Conservation (phyloP, 2,329 filamentous ascomycete genomes). For the Coniochaeta sp. region DNA sequence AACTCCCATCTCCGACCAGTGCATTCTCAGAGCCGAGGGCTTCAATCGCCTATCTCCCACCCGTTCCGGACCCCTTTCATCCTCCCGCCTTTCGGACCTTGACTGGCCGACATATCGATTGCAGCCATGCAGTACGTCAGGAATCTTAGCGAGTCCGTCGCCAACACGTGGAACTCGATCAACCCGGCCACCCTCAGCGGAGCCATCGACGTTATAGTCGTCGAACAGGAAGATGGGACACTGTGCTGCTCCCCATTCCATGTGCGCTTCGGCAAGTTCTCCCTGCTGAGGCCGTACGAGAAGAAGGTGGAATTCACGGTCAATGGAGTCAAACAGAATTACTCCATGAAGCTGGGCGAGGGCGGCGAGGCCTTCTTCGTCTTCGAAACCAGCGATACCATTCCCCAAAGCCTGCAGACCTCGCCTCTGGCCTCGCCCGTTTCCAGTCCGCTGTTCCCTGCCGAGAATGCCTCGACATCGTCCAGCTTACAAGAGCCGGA, state of each 20-base stretch:
- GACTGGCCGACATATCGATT: conserved; percentile 4
- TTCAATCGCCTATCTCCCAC: not conserved
- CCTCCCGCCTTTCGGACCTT: not conserved
- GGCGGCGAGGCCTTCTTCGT: conserved; percentile 98
- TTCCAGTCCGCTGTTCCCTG: conserved; percentile 66
- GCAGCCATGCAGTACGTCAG: conserved; percentile 98
- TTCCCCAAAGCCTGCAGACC: conserved; percentile 90
- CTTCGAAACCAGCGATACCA: conserved; percentile 87
- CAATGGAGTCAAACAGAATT: conserved; percentile 86
- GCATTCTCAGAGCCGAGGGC: not conserved
- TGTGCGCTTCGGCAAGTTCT: conserved; percentile 98
- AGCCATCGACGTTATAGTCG: conserved; percentile 97
- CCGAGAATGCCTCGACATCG: conserved; percentile 33
- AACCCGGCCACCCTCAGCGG: conserved; percentile 96
- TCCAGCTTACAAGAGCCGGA: conserved; percentile 59
- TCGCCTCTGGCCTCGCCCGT: conserved; percentile 87
- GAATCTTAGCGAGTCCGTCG: conserved; percentile 89
- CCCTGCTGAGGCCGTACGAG: conserved; percentile 85
- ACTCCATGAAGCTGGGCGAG: conserved; percentile 97
- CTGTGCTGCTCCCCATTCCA: conserved; percentile 95
- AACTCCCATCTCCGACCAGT: not conserved
- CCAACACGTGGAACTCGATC: conserved; percentile 99
- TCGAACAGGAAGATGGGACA: conserved; percentile 87
- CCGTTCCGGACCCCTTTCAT: not conserved
- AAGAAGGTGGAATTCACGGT: conserved; percentile 99